These are phyloP conservation scores for Ambrosia artemisiifolia DNA, from an alignment of 129 eudicot species.

Conservation along the genomic window DNA sequence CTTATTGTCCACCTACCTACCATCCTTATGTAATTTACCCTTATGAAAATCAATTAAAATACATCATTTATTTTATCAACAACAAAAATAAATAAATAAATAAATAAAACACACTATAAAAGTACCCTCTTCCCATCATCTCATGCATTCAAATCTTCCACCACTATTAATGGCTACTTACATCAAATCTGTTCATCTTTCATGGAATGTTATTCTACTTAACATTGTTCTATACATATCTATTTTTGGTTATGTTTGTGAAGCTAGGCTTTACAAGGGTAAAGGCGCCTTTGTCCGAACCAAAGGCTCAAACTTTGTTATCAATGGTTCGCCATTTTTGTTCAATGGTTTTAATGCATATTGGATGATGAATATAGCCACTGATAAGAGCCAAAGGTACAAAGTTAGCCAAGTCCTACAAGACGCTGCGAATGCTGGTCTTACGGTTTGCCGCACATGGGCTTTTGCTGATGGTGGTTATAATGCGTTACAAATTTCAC, in stretches of 20 bases:
- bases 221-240: constrained; percentile 14
- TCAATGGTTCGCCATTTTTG: constrained; percentile 49
- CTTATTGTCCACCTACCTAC: too few species aligned
- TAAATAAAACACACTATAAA: constrained; percentile 31
- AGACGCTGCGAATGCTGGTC: constrained; percentile 69
- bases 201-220: constrained; percentile 14
- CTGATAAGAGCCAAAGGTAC: constrained; percentile 50
- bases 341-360: constrained; percentile 83
- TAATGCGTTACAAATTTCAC: constrained; percentile 71
- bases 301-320: constrained; percentile 41
- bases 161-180: constrained; percentile 31
- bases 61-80: too few species aligned
- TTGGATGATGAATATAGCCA: constrained; percentile 83
- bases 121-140: constrained; percentile 9
- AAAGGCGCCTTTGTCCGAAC: constrained; percentile 37
- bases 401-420: constrained; percentile 53
- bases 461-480: constrained; percentile 73
- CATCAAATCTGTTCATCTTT: constrained; percentile 5
- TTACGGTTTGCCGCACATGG: constrained; percentile 85
- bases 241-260: constrained; percentile 14
- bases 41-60: too few species aligned
- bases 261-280: constrained; percentile 35
- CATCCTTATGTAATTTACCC: too few species aligned
- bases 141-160: constrained; percentile 6
- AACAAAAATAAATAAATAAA: too few species aligned